Percentiles rank a stretch among this genome's conserved stretches.
These are phyloP conservation scores for Euphorbia tirucalli DNA, from an alignment of 345 rosid genomes.

Conservation along the genomic window DNA sequence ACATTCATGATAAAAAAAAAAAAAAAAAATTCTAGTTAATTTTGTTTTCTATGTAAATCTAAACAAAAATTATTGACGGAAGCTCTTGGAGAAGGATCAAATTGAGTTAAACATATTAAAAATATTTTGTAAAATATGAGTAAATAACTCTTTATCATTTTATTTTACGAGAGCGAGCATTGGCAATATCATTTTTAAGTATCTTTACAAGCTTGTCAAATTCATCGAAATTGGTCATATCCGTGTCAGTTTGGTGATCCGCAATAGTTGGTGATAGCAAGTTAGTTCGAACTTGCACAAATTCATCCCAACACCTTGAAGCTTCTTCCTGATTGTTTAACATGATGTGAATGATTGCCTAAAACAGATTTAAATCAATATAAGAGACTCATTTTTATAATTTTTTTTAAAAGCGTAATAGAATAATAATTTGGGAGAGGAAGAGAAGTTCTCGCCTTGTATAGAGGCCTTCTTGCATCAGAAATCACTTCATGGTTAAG, in stretches of 20 bases:
- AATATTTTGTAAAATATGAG: no score
- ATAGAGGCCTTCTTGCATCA: conserved; percentile 54
- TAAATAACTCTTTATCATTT: no score
- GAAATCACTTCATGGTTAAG: conserved; percentile 33
- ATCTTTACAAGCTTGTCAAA: conserved; percentile 40
- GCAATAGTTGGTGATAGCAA: conserved; percentile 31
- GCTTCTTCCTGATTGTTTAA: conserved; percentile 16
- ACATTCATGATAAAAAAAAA: no score
- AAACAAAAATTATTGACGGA: no score
- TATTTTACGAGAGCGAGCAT: conserved; percentile 4
- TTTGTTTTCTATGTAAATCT: no score
- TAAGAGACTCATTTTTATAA: no score
- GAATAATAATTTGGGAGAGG: neutral
- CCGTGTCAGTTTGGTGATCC: conserved; percentile 21
- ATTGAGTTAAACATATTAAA: no score
- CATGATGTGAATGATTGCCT: conserved; percentile 44
- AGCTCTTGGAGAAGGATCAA: no score
- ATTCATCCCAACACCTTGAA: conserved; percentile 28
- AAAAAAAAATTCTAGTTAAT: no score
- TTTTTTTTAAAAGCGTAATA: no score
- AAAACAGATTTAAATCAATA: neutral
- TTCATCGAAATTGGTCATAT: conserved; percentile 22
- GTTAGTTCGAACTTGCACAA: conserved; percentile 25
- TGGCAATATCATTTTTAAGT: conserved; percentile 36
- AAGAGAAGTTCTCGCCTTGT: conserved; percentile 35